These are phyloP conservation scores for Macrolepiota albuminosa DNA, from an alignment of 768 basidiomycete species.

Conservation along the genomic window DNA sequence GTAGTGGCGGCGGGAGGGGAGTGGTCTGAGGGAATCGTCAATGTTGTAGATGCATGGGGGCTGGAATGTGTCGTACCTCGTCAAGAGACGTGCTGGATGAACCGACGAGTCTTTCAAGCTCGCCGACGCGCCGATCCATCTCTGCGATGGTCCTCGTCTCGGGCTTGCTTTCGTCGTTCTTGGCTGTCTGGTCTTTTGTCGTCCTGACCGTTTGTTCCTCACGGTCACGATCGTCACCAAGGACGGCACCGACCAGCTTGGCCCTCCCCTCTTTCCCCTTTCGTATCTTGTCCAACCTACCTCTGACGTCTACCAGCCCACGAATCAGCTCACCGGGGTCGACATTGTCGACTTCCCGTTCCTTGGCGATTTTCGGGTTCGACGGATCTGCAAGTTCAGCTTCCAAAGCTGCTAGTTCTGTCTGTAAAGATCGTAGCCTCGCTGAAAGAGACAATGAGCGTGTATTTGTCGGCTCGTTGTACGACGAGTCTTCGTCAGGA, in stretches of 20 bases:
- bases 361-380: conserved; percentile 59
- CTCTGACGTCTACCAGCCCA: conserved; percentile 71
- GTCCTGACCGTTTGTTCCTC: conserved; percentile 14
- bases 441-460: conserved; percentile 47
- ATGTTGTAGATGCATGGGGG: background rate
- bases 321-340: conserved; percentile 75
- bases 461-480: conserved; percentile 23
- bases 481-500: conserved; percentile 42
- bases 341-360: conserved; percentile 53
- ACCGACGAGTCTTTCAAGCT: conserved; percentile 80
- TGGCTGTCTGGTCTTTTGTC: conserved; percentile 3
- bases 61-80: conserved; percentile 50
- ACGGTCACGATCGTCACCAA: conserved; percentile 28
- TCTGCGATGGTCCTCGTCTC: conserved; percentile 55
- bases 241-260: conserved; percentile 54
- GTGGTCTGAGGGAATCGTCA: conserved; percentile 41
- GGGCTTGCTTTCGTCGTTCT: conserved; percentile 23
- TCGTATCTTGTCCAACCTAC: conserved; percentile 62
- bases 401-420: conserved; percentile 79
- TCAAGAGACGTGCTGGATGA: conserved; percentile 75
- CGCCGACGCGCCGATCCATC: conserved; percentile 79
- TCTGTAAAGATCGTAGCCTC: conserved; percentile 62
- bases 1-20: conserved; percentile 73
- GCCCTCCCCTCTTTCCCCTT: conserved; percentile 63
- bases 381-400: conserved; percentile 76